phyloP scores from a whole-genome alignment of 1,284 basidiomycete species.

The Thecaphora thlaspeos region DNA sequence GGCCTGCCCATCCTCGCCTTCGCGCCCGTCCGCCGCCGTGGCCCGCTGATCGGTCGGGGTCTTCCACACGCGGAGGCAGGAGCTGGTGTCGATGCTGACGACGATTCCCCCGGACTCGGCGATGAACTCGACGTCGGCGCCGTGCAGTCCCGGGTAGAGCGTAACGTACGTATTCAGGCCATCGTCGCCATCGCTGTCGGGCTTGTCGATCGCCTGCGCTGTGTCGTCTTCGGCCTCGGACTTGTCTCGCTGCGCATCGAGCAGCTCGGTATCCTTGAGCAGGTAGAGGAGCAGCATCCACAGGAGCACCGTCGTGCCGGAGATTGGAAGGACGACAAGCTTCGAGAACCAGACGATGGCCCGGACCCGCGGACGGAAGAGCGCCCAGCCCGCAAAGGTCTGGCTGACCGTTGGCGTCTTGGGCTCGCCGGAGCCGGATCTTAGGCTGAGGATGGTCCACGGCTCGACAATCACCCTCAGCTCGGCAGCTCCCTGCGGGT shows the following conservation, averaged over 20 bases:
- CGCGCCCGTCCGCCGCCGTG: conserved; percentile 8
- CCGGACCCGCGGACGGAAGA: conserved; percentile 58
- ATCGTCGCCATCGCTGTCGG: conserved; percentile 33
- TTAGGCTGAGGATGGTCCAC: conserved; percentile 73
- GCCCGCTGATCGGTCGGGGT: neutral
- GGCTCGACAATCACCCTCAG: conserved; percentile 79
- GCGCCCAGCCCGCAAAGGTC: conserved; percentile 43
- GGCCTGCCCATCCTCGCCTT: no score
- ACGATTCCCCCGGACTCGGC: conserved; percentile 69
- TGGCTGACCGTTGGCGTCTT: conserved; percentile 56
- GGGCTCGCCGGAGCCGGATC: conserved; percentile 49
- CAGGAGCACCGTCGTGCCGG: conserved; percentile 71
- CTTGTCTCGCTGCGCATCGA: conserved; percentile 74
- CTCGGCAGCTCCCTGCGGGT: conserved; percentile 69
- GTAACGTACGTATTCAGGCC: conserved; percentile 61
- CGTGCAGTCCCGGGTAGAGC: conserved; percentile 73
- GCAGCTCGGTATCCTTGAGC: conserved; percentile 83
- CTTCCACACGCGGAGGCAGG: conserved; percentile 30
- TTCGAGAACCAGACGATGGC: conserved; percentile 72
- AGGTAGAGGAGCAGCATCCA: conserved; percentile 83
- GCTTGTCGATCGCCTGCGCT: conserved; percentile 49
- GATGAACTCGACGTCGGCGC: conserved; percentile 78
- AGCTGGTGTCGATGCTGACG: conserved; percentile 74
- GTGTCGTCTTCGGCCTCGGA: conserved; percentile 47
- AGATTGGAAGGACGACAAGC: conserved; percentile 81